These are phyloP conservation scores for Tulasnella sp. DNA, from an alignment of 768 basidiomycete genomes.

Conservation along the genomic window DNA sequence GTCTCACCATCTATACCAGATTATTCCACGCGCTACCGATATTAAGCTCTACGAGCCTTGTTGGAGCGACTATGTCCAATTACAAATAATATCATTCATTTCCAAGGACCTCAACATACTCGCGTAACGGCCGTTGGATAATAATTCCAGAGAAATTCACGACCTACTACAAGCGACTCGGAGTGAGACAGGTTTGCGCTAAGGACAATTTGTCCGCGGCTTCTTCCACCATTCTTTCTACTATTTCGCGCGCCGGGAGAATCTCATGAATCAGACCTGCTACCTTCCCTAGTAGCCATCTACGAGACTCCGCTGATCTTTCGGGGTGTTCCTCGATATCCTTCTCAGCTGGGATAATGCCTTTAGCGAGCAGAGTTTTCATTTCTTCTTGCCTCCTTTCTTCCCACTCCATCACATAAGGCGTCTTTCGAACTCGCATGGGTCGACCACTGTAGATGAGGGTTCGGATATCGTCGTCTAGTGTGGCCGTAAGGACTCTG, in stretches of 20 bases:
- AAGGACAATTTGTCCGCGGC: not conserved
- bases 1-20: conserved; percentile 49
- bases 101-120: not conserved
- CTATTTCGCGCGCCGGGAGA: conserved; percentile 77
- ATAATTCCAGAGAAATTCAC: not conserved
- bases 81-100: not conserved
- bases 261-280: conserved; percentile 75
- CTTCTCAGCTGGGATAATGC: conserved; percentile 74
- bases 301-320: conserved; percentile 51
- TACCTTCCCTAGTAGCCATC: conserved; percentile 80
- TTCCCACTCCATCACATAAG: conserved; percentile 80
- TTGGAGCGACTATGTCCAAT: not conserved
- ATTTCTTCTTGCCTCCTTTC: conserved; percentile 63
- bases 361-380: conserved; percentile 58
- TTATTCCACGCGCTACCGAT: conserved; percentile 81
- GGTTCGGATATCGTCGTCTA: conserved; percentile 73
- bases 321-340: conserved; percentile 73
- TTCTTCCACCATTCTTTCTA: conserved; percentile 49
- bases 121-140: too few species aligned
- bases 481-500: conserved; percentile 39
- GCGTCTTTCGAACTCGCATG: conserved; percentile 77
- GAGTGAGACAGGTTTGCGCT: not conserved
- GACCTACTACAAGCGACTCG: not conserved
- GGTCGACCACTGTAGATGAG: conserved; percentile 69
- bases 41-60: conserved; percentile 46